Evolutionary conservation across 345 rosid genomes (phyloP).

Genomic region (Populus pruinosa): DNA sequence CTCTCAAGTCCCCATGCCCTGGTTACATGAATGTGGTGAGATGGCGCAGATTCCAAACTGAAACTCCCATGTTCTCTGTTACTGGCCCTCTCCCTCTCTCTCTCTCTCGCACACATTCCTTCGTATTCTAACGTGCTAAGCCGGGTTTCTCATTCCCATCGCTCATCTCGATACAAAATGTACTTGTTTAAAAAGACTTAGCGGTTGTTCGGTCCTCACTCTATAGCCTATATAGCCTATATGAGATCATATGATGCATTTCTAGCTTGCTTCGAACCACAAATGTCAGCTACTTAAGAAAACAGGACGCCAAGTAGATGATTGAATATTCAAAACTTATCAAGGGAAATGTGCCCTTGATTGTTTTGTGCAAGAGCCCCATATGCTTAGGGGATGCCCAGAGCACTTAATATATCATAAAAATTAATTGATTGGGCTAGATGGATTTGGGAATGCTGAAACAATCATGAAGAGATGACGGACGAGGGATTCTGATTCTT

Average conservation of each 20-base stretch:
- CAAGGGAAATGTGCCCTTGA: conserved; percentile 15
- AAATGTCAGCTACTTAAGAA: background rate
- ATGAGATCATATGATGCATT: background rate
- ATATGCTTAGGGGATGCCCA: conserved; percentile 12
- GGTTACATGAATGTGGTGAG: conserved; percentile 22
- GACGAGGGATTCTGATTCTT: conserved; percentile 41
- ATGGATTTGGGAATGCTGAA: conserved; percentile 27
- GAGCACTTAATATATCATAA: background rate
- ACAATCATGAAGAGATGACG: conserved; percentile 36
- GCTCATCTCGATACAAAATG: background rate
- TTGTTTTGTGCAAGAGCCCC: conserved; percentile 5
- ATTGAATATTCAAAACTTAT: conserved; percentile 14
- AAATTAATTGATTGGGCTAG: conserved; percentile 27
- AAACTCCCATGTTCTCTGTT: conserved; percentile 24
- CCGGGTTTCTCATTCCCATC: conserved; percentile 13
- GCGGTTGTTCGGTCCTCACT: background rate
- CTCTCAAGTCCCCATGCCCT: conserved; percentile 10
- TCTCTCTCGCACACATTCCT: conserved; percentile 23
- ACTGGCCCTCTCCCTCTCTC: conserved; percentile 16
- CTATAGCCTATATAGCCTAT: background rate
- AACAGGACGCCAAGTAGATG: background rate
- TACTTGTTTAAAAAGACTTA: too few species aligned
- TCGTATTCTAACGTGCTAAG: conserved; percentile 11
- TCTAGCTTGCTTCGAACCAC: background rate
- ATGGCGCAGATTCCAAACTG: conserved; percentile 30